phyloP scores from a whole-genome alignment of 441 rosid species.

The Corymbia citriodora region DNA sequence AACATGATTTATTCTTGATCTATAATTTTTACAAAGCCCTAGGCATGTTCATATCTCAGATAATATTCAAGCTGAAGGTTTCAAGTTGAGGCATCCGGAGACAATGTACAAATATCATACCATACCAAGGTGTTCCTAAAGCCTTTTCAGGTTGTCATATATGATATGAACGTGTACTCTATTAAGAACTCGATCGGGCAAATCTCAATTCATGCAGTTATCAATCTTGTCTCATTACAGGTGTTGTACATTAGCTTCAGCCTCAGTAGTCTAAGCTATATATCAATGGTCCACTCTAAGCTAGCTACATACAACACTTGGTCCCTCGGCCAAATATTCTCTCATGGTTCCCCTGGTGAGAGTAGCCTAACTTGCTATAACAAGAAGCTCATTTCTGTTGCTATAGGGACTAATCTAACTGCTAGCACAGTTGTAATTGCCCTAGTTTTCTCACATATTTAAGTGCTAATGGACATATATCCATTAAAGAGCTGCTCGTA shows the following conservation, averaged over 20 bases:
- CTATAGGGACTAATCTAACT: neutral
- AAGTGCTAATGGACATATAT: neutral
- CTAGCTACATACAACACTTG: neutral
- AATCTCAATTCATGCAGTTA: neutral
- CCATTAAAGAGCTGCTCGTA: neutral
- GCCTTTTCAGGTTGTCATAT: too few species aligned
- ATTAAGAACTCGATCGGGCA: too few species aligned
- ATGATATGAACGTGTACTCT: too few species aligned
- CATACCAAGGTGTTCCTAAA: too few species aligned
- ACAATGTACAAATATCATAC: too few species aligned
- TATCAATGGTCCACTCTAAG: neutral
- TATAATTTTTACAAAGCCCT: too few species aligned
- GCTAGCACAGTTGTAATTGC: neutral
- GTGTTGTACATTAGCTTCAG: neutral
- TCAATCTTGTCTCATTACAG: neutral
- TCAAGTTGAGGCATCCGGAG: too few species aligned
- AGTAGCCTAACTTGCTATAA: neutral
- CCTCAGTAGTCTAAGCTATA: neutral
- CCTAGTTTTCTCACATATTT: neutral
- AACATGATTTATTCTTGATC: too few species aligned
- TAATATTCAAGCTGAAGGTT: too few species aligned
- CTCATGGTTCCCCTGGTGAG: neutral
- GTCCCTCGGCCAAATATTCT: neutral
- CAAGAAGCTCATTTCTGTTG: neutral
- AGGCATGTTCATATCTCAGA: too few species aligned